Conservation (phyloP, 139 green algal species). For the Ettlia oleoabundans region DNA sequence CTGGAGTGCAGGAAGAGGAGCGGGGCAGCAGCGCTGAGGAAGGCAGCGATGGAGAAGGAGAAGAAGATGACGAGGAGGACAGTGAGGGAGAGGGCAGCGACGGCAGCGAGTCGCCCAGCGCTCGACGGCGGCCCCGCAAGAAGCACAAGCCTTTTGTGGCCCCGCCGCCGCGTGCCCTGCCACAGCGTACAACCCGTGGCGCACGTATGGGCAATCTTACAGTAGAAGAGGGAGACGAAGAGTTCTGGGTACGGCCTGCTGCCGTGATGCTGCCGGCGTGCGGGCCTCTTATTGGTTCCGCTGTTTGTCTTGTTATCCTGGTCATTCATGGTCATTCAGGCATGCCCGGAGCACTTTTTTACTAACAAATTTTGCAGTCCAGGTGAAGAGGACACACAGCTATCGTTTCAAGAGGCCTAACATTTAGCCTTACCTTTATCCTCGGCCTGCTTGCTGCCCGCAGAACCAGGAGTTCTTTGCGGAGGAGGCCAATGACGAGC, state of each 20-base stretch:
- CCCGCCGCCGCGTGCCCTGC: slow-evolving; percentile 49
- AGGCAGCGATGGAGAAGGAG: slow-evolving; percentile 25
- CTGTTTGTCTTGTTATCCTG: background rate
- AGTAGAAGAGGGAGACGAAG: slow-evolving; percentile 70
- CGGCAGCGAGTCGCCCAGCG: background rate
- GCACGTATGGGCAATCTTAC: slow-evolving; percentile 46
- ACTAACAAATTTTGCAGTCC: too few relatives aligned
- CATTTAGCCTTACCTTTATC: too few relatives aligned
- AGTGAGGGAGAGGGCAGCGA: slow-evolving; percentile 13
- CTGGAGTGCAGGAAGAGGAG: slow-evolving; percentile 19
- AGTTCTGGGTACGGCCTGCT: slow-evolving; percentile 73
- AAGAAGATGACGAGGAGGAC: slow-evolving; percentile 34
- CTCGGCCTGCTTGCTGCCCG: background rate
- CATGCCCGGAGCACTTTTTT: too few relatives aligned
- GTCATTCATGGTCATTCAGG: too few relatives aligned
- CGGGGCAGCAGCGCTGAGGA: slow-evolving; percentile 31
- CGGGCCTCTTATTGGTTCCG: background rate
- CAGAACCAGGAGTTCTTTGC: slow-evolving; percentile 78
- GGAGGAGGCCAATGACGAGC: slow-evolving; percentile 73
- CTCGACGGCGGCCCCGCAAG: slow-evolving; percentile 1
- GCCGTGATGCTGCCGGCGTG: background rate
- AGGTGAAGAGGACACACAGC: too few relatives aligned
- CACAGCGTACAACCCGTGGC: slow-evolving; percentile 57
- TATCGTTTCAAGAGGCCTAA: too few relatives aligned
- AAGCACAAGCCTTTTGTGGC: slow-evolving; percentile 9